phyloP scores from a whole-genome alignment of 2,329 filamentous ascomycete species.

The Phoma sp. region DNA sequence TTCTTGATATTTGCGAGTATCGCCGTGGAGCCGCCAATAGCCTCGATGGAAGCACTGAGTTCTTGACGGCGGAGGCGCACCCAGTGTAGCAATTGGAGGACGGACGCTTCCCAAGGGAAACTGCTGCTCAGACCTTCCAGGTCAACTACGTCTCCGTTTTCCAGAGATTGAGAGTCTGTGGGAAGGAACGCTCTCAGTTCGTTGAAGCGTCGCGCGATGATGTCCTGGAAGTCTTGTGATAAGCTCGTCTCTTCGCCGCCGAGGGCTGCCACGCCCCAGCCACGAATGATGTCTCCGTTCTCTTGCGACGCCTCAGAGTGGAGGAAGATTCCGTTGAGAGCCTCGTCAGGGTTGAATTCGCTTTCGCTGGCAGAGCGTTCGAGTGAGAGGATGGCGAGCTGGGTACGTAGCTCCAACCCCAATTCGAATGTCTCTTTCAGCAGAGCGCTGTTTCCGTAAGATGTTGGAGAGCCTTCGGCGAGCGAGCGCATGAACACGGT shows the following conservation, averaged over 20 bases:
- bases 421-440: constrained; percentile 56
- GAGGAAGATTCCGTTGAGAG: constrained; percentile 55
- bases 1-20: constrained; percentile 45
- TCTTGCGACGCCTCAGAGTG: constrained; percentile 23
- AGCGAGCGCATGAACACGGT: constrained; percentile 41
- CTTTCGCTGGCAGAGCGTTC: constrained; percentile 40
- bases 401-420: constrained; percentile 63
- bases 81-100: constrained; percentile 57
- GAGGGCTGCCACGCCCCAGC: constrained; percentile 47
- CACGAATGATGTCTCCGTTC: constrained; percentile 32
- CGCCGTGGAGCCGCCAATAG: constrained; percentile 53
- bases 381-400: constrained; percentile 58
- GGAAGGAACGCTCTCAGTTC: constrained; percentile 48
- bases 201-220: constrained; percentile 49
- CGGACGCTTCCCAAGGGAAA: constrained; percentile 61
- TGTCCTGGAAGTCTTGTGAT: constrained; percentile 43
- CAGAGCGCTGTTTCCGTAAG: constrained; percentile 51
- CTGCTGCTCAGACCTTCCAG: constrained; percentile 52
- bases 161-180: constrained; percentile 40
- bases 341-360: constrained; percentile 50
- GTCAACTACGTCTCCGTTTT: constrained; percentile 46
- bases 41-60: constrained; percentile 52
- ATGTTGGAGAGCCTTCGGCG: constrained; percentile 9
- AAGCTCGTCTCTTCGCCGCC: constrained; percentile 49
- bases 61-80: constrained; percentile 54